phyloP scores from a whole-genome alignment of 1,284 basidiomycete species.

The Pseudozyma sp. region DNA sequence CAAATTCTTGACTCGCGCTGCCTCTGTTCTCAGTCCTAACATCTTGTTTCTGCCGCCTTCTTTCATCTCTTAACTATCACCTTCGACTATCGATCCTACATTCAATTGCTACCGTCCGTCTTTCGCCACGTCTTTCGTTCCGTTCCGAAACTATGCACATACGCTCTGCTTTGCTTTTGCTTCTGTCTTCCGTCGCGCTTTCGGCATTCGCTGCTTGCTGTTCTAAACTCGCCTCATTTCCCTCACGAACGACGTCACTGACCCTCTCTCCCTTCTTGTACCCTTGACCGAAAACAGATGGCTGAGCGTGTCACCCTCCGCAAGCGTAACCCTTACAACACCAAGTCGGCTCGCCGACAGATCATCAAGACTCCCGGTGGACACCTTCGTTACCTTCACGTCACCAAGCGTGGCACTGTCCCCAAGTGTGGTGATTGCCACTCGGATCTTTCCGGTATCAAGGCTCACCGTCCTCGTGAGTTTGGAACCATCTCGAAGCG shows the following conservation, averaged over 20 bases:
- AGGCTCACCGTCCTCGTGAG: slow-evolving; percentile 66
- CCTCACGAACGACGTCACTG: background rate
- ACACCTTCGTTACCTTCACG: slow-evolving; percentile 88
- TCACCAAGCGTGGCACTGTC: slow-evolving; percentile 84
- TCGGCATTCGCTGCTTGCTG: background rate
- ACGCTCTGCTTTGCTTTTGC: too few relatives aligned
- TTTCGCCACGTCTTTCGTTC: too few relatives aligned
- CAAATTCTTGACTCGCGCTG: too few relatives aligned
- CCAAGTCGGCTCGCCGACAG: slow-evolving; percentile 92
- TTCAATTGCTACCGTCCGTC: too few relatives aligned
- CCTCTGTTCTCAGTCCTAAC: too few relatives aligned
- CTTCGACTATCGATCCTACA: too few relatives aligned
- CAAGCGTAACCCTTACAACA: slow-evolving; percentile 99
- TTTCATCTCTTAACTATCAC: too few relatives aligned
- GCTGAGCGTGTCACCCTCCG: slow-evolving; percentile 99
- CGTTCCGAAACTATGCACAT: too few relatives aligned
- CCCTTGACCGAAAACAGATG: slow-evolving; percentile 73
- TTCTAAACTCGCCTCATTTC: background rate
- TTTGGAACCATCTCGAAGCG: slow-evolving; percentile 66
- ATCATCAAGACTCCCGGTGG: slow-evolving; percentile 97
- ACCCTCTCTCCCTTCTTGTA: background rate
- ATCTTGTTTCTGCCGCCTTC: too few relatives aligned
- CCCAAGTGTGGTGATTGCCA: slow-evolving; percentile 82
- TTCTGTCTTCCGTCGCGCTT: background rate
- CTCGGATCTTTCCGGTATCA: slow-evolving; percentile 61